Base-by-base conservation (phyloP, 1,139 yeast species). In the Sugiyamaella neomexicana region DNA sequence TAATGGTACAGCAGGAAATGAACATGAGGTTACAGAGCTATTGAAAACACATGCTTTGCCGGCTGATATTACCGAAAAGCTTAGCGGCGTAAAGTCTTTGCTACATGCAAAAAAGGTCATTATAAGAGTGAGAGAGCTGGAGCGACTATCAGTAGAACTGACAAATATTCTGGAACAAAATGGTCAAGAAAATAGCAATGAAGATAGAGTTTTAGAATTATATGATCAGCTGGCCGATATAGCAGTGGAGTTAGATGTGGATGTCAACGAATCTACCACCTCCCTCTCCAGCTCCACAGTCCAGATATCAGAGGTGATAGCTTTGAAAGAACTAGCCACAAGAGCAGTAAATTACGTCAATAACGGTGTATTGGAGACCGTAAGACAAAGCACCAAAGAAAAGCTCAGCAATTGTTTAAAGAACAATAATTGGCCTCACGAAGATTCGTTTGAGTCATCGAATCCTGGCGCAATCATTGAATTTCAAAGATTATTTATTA, bases 371-470 rank as follows among this genome's bases (percentile, higher is more conserved):
- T 38, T 49, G 31, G 42, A 49, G 4, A 17, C 9, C 7, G 27
- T 42, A 1, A 20, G 45, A 40, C 40, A 53, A 8, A 39, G 38
- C 10, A 49, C 40, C 9, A 37, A 42, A 10, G 50, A 50, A 1
- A 49, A 55, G 9, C 48, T 66, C 42, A 50, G 56, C n/a, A 32
- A 42, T 2, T 55, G 52, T 23, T 53, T 67, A 29, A 46, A 46
- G 5, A 53, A 55, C 8, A 38, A 57, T 6, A 54, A 57, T 8
- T 67, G 70, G 71, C 70, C 71, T 15, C 55, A 53, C 39, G 42
- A 50, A 10, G 52, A 49, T 17, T 57, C 65, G 13, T 42, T 54
- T 27, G 29, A 48, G 3, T 2, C 46, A 25, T 37, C 53, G 12
- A 36, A 48, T n/a, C 47, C 55, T 27, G 15, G 20, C 8, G 45